Percentiles rank a stretch among this genome's conserved stretches.
Conservation (phyloP, 179 eudicot genomes). For the Spergularia azorica region DNA sequence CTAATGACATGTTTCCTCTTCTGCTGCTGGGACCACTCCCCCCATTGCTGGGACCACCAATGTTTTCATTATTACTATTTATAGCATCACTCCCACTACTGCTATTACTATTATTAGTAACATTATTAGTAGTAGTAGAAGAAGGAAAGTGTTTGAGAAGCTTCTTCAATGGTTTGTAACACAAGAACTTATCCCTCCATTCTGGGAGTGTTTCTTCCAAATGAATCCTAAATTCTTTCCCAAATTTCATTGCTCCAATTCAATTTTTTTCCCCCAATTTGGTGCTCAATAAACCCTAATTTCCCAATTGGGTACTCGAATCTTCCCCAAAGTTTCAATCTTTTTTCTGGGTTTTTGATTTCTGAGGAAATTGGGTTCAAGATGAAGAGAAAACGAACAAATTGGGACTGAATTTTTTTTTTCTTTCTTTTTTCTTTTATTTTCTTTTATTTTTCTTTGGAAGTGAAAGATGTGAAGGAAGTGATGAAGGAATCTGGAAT, state of each 20-base stretch:
- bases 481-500: constrained; percentile 17
- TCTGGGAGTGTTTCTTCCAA: constrained; percentile 85
- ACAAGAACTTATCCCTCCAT: constrained; percentile 85
- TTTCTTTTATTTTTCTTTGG: no score
- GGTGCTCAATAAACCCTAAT: no score
- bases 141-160: constrained; percentile 61
- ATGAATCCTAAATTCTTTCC: constrained; percentile 73
- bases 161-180: constrained; percentile 82
- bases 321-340: not conserved
- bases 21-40: constrained; percentile 23
- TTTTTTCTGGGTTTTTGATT: not conserved
- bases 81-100: not conserved
- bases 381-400: not conserved
- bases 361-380: not conserved
- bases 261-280: not conserved
- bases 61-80: not conserved
- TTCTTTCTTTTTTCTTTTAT: no score
- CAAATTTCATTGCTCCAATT: constrained; percentile 74
- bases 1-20: constrained; percentile 35
- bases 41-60: not conserved
- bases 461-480: not conserved
- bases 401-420: no score
- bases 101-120: not conserved
- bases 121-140: not conserved
- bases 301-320: no score